Percentiles rank a stretch among this genome's conserved stretches.
These are phyloP conservation scores for Fragaria nilgerrensis DNA, from an alignment of 306 rosid genomes.

Conservation along the genomic window DNA sequence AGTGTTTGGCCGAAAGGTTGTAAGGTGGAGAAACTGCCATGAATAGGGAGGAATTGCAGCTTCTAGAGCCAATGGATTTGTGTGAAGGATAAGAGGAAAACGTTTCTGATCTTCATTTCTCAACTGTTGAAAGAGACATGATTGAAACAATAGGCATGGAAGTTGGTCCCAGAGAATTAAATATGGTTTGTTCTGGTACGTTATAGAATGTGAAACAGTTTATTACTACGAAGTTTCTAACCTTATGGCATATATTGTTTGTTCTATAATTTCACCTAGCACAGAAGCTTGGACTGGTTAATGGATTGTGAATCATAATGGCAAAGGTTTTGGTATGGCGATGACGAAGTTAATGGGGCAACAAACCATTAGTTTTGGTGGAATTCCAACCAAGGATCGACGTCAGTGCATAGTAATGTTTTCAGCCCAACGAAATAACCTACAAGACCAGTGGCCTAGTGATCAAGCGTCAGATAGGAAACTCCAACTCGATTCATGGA, in stretches of 20 bases:
- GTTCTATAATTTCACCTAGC: not conserved
- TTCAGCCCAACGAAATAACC: not conserved
- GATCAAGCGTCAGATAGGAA: too few relatives aligned
- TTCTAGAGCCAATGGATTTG: conserved; percentile 47
- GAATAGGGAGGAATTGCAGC: conserved; percentile 35
- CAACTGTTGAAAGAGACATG: conserved; percentile 16
- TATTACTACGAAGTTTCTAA: not conserved
- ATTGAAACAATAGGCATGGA: conserved; percentile 10
- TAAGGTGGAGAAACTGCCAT: conserved; percentile 37
- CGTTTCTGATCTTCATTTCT: conserved; percentile 19
- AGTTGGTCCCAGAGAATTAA: conserved; percentile 19
- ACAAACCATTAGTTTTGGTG: not conserved
- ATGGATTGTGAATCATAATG: not conserved
- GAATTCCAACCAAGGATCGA: not conserved
- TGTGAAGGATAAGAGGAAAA: conserved; percentile 52
- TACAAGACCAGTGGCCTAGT: too few relatives aligned
- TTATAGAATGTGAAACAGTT: not conserved
- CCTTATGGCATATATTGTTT: not conserved
- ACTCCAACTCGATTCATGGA: too few relatives aligned
- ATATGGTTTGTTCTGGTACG: not conserved
- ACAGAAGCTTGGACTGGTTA: not conserved
- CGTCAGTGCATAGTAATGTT: not conserved
- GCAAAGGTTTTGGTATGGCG: conserved; percentile 12
- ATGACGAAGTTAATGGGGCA: not conserved
- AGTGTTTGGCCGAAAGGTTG: conserved; percentile 21